These are phyloP conservation scores for Dunaliella sp. DNA, from an alignment of 139 green algal species.

Conservation along the genomic window DNA sequence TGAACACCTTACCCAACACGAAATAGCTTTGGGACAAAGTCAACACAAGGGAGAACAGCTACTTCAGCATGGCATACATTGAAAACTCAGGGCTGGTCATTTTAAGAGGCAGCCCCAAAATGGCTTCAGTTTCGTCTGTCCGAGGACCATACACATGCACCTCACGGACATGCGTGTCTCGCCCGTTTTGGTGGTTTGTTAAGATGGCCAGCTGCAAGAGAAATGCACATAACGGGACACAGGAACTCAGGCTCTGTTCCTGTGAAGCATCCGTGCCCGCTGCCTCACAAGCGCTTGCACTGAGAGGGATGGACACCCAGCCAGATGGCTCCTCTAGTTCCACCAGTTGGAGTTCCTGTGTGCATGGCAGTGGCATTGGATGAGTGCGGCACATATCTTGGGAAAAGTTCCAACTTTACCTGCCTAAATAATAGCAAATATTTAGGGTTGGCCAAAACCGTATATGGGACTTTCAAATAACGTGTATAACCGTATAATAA, in stretches of 20 bases:
- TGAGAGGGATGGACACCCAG: constrained; percentile 77
- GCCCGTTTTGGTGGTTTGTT: constrained; percentile 96
- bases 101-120: constrained; percentile 1
- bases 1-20: too few relatives aligned
- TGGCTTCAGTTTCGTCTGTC: constrained; percentile 8
- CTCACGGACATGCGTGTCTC: constrained; percentile 93
- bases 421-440: too few relatives aligned
- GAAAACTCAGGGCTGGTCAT: constrained; percentile 3
- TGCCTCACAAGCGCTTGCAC: neutral
- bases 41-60: too few relatives aligned
- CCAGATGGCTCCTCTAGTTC: constrained; percentile 85
- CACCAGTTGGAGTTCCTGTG: constrained; percentile 74
- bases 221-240: constrained; percentile 43
- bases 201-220: constrained; percentile 72
- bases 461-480: too few relatives aligned
- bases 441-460: too few relatives aligned
- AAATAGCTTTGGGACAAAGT: too few relatives aligned
- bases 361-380: too few relatives aligned
- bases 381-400: too few relatives aligned
- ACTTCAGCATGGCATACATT: neutral
- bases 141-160: constrained; percentile 74
- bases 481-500: too few relatives aligned
- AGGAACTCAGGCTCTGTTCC: neutral
- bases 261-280: neutral
- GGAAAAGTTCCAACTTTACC: too few relatives aligned